Conservation (phyloP, 2,329 filamentous ascomycete genomes). For the Rasamsonia emersonii region DNA sequence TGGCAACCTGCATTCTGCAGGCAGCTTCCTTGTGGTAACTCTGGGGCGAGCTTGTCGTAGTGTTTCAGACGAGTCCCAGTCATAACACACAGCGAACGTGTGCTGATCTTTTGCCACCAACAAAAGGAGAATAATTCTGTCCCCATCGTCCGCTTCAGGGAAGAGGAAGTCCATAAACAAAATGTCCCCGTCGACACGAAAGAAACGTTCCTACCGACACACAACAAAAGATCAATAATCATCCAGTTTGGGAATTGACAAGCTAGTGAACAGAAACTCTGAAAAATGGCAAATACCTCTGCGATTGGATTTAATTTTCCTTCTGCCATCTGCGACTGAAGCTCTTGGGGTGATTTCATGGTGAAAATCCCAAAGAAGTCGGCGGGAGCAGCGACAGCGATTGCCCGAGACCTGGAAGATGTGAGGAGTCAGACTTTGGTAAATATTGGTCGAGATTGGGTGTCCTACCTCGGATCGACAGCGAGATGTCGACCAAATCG, state of each 20-base stretch:
- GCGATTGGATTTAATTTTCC: conserved; percentile 53
- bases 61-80: conserved; percentile 42
- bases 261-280: no score
- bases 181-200: conserved; percentile 61
- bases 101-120: conserved; percentile 39
- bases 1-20: conserved; percentile 47
- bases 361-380: conserved; percentile 64
- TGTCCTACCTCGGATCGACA: conserved; percentile 63
- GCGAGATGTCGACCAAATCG: conserved; percentile 59
- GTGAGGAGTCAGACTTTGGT: conserved; percentile 8
- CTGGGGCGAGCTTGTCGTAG: conserved; percentile 20
- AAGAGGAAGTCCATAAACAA: conserved; percentile 80
- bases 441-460: not conserved
- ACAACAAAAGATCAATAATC: conserved; percentile 1
- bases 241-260: no score
- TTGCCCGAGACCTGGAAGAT: conserved; percentile 40
- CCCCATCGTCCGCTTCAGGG: conserved; percentile 56
- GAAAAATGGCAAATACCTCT: conserved; percentile 31
- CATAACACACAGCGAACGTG: conserved; percentile 43
- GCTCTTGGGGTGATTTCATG: conserved; percentile 48
- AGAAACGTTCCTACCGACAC: conserved; percentile 35
- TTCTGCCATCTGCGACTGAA: conserved; percentile 44
- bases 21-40: conserved; percentile 21
- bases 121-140: conserved; percentile 69
- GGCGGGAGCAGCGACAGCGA: conserved; percentile 63